Conservation (phyloP, 2,329 filamentous ascomycete species). For the Sporothrix protearum region DNA sequence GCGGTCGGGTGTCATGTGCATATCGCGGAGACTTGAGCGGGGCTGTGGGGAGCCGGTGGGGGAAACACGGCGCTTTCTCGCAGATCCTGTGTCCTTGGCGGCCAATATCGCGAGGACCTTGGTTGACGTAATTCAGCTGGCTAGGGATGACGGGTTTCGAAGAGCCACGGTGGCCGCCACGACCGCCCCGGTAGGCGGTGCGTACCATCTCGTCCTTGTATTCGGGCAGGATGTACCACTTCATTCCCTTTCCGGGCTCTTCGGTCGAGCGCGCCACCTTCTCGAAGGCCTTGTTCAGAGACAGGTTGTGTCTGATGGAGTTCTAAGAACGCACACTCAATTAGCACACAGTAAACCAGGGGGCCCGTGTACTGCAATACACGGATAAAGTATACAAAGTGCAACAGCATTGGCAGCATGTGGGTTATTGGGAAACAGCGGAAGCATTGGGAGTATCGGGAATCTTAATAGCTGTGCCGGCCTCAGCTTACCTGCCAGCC, state of each 20-base stretch:
- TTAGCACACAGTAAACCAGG: conserved; percentile 24
- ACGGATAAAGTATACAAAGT: neutral
- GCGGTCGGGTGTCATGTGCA: conserved; percentile 59
- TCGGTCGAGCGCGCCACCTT: conserved; percentile 91
- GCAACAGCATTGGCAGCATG: neutral
- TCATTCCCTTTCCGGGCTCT: conserved; percentile 98
- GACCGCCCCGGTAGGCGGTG: conserved; percentile 60
- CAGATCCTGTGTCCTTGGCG: conserved; percentile 48
- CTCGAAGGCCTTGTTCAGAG: conserved; percentile 88
- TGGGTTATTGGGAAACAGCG: neutral
- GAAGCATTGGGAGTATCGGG: neutral
- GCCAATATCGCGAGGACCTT: conserved; percentile 57
- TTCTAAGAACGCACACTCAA: conserved; percentile 53
- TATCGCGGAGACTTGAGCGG: conserved; percentile 46
- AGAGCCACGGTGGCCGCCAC: conserved; percentile 63
- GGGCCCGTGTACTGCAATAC: neutral
- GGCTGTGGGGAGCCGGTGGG: conserved; percentile 55
- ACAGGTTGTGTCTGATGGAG: conserved; percentile 94
- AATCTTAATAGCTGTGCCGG: neutral
- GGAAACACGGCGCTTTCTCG: conserved; percentile 56
- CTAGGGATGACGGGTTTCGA: conserved; percentile 69
- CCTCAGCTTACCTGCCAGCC: conserved; percentile 77
- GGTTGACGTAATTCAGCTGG: conserved; percentile 58
- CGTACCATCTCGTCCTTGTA: conserved; percentile 83
- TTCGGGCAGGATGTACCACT: conserved; percentile 90